Conservation (phyloP, 306 rosid species). For the Pyrus bretschneideri region DNA sequence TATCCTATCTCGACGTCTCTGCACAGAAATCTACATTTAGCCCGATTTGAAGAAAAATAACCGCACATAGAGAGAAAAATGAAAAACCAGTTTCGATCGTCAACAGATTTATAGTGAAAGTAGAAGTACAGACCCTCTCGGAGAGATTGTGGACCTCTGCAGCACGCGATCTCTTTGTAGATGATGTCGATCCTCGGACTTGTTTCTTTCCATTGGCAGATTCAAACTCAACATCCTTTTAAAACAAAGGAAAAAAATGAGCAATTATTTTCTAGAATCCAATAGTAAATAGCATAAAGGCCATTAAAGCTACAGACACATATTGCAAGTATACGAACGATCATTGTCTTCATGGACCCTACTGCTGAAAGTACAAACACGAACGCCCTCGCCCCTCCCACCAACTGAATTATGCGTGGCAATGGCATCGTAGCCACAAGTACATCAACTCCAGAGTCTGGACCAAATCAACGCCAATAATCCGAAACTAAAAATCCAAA, state of each 20-base stretch:
- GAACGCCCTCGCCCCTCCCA: not conserved
- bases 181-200: conserved; percentile 45
- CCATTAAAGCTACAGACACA: not conserved
- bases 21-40: conserved; percentile 19
- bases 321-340: not conserved
- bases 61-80: not conserved
- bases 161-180: conserved; percentile 66
- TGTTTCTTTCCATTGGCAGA: conserved; percentile 41
- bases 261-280: not conserved
- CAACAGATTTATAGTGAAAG: not conserved
- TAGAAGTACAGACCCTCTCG: conserved; percentile 57
- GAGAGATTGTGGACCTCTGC: conserved; percentile 90
- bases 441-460: not conserved
- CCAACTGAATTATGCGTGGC: not conserved
- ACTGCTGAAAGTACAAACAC: not conserved
- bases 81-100: not conserved
- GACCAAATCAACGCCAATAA: no score
- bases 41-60: conserved; percentile 1
- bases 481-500: not conserved
- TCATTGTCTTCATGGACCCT: not conserved
- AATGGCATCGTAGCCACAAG: not conserved
- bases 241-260: not conserved
- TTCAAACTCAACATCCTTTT: conserved; percentile 56
- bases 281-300: not conserved
- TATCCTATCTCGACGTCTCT: conserved; percentile 89